A percentile compares a stretch with the other conserved stretches of the same genome.
Evolutionary conservation across 768 basidiomycete genomes (phyloP).

Genomic region (Ephemerocybe angulata): DNA sequence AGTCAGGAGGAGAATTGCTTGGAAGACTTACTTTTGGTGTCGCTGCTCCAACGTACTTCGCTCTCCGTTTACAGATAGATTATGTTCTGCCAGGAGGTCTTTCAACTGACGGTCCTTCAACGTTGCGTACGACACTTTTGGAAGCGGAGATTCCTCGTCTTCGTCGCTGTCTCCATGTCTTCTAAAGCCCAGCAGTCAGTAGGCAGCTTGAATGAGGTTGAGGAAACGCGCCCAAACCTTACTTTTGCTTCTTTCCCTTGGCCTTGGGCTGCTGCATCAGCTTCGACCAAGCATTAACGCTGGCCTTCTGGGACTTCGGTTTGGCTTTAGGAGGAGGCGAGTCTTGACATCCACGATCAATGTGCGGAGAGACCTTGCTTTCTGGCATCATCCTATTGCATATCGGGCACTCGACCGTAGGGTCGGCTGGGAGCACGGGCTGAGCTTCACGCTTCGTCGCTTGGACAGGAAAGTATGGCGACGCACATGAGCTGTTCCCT

Average conservation of each 20-base stretch:
- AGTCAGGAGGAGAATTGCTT: not conserved
- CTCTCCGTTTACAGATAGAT: conserved; percentile 50
- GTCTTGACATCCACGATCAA: conserved; percentile 58
- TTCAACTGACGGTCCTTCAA: conserved; percentile 59
- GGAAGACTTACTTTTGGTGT: conserved; percentile 50
- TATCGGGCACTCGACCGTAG: conserved; percentile 56
- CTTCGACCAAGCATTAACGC: conserved; percentile 39
- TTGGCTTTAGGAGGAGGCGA: conserved; percentile 6
- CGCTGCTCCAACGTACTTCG: conserved; percentile 48
- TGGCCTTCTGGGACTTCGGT: conserved; percentile 11
- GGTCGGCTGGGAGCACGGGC: conserved; percentile 29
- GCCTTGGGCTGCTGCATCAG: conserved; percentile 42
- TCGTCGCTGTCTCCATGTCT: conserved; percentile 21
- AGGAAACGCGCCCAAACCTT: conserved; percentile 18
- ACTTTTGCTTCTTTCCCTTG: conserved; percentile 32
- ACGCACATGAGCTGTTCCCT: conserved; percentile 13
- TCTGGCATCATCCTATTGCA: conserved; percentile 48
- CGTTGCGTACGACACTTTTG: conserved; percentile 62
- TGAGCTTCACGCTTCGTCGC: not conserved
- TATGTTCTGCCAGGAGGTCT: conserved; percentile 51
- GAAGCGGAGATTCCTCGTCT: conserved; percentile 45
- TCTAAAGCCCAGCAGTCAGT: no score
- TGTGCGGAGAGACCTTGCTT: conserved; percentile 56
- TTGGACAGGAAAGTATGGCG: conserved; percentile 6
- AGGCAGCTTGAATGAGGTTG: conserved; percentile 1